Conservation (phyloP, 129 eudicot genomes). For the Chrysanthemum makinoi region DNA sequence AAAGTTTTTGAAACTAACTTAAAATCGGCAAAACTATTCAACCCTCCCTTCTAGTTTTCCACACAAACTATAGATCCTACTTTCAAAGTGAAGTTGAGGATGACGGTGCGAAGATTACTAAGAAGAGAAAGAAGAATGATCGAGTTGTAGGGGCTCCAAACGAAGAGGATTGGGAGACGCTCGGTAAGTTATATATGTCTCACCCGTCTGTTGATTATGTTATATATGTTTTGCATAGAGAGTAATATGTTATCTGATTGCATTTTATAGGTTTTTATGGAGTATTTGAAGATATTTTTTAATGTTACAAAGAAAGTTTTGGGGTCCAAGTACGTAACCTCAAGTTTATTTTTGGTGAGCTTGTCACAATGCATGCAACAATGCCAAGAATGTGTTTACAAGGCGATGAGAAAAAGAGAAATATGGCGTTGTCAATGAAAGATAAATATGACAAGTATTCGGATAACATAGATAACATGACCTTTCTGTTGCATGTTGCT, state of each 20-base stretch:
- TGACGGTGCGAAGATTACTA: not conserved
- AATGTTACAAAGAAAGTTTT: constrained; percentile 2
- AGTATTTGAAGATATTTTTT: not conserved
- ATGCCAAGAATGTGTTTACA: too few species aligned
- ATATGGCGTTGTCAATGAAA: not conserved
- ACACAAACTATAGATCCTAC: constrained; percentile 3
- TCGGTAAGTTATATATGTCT: not conserved
- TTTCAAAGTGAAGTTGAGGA: too few species aligned
- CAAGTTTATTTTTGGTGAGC: too few species aligned
- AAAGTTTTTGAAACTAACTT: too few species aligned
- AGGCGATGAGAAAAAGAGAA: constrained; percentile 13
- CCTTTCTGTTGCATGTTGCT: not conserved
- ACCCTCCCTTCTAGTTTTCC: too few species aligned
- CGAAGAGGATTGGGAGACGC: not conserved
- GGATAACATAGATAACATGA: too few species aligned
- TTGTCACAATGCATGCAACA: too few species aligned
- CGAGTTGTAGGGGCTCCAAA: constrained; percentile 1
- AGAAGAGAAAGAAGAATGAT: constrained; percentile 9
- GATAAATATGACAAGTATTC: too few species aligned
- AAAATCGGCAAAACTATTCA: too few species aligned
- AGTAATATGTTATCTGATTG: not conserved
- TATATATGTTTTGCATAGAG: not conserved
- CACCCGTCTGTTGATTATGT: not conserved
- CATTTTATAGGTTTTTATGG: not conserved
- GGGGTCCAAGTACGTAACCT: not conserved